A percentile compares a stretch with the other conserved stretches of the same genome.
phyloP scores from a whole-genome alignment of 1,284 basidiomycete genomes.

The Ceratobasidium sp. region DNA sequence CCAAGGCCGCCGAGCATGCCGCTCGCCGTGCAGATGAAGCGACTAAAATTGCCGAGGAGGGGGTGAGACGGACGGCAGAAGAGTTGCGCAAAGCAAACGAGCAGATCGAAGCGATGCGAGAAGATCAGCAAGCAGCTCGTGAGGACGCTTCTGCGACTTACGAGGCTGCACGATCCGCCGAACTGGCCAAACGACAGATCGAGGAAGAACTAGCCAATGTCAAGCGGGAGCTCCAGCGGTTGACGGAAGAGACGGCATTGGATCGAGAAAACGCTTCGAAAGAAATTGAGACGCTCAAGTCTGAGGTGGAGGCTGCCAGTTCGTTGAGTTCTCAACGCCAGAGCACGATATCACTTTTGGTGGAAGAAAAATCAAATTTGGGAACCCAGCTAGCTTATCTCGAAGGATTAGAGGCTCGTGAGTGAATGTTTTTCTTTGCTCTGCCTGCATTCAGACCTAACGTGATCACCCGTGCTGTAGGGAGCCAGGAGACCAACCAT shows the following conservation, averaged over 20 bases:
- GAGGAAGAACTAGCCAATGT: slow-evolving; percentile 63
- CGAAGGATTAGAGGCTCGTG: slow-evolving; percentile 37
- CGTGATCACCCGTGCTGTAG: slow-evolving; percentile 45
- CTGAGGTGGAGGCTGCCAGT: slow-evolving; percentile 59
- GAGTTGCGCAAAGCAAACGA: slow-evolving; percentile 28
- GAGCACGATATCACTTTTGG: slow-evolving; percentile 33
- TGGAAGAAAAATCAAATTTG: slow-evolving; percentile 36
- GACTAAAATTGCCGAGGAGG: slow-evolving; percentile 20
- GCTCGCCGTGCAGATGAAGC: slow-evolving; percentile 28
- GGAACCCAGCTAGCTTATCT: slow-evolving; percentile 26
- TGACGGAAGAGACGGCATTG: slow-evolving; percentile 70
- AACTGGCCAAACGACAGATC: slow-evolving; percentile 32
- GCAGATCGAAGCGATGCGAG: slow-evolving; percentile 35
- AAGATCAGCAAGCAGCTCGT: slow-evolving; percentile 31
- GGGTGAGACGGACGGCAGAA: slow-evolving; percentile 27
- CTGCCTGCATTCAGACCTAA: background rate
- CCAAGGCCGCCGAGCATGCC: slow-evolving; percentile 28
- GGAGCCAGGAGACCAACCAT: slow-evolving; percentile 48
- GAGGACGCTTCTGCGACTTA: slow-evolving; percentile 28
- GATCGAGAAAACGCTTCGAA: slow-evolving; percentile 69
- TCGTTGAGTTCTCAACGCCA: slow-evolving; percentile 37
- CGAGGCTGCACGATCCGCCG: slow-evolving; percentile 33
- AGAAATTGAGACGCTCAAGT: slow-evolving; percentile 58
- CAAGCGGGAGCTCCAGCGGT: slow-evolving; percentile 59
- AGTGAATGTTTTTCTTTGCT: background rate